These are phyloP conservation scores for Botrytis porri DNA, from an alignment of 2,329 filamentous ascomycete species.

Conservation along the genomic window DNA sequence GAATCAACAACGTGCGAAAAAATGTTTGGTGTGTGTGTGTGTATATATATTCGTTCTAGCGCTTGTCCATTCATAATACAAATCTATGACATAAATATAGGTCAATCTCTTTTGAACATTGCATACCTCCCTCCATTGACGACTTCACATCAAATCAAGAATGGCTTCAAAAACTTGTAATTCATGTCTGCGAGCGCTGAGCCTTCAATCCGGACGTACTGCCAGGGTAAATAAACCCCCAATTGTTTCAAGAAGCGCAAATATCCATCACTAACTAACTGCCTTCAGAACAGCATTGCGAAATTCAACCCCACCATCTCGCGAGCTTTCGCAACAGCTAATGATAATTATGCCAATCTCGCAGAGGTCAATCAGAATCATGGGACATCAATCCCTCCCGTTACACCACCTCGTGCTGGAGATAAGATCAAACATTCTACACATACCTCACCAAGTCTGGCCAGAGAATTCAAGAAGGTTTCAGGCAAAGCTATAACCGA, in stretches of 20 bases:
- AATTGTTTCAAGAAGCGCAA: background rate
- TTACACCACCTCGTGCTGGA: slow-evolving; percentile 22
- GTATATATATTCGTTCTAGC: background rate
- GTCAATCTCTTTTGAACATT: background rate
- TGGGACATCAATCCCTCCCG: slow-evolving; percentile 27
- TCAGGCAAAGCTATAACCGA: slow-evolving; percentile 44
- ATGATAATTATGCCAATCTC: slow-evolving; percentile 32
- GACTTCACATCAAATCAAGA: background rate
- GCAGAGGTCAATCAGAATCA: slow-evolving; percentile 25
- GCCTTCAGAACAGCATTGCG: slow-evolving; percentile 14
- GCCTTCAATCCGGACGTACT: slow-evolving; percentile 26
- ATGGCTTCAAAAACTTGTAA: slow-evolving; percentile 34
- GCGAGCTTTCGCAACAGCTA: slow-evolving; percentile 31
- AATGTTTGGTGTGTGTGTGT: background rate
- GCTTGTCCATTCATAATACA: background rate
- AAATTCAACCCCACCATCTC: background rate
- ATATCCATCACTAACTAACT: slow-evolving; percentile 21
- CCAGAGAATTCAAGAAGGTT: slow-evolving; percentile 21
- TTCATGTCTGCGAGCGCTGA: slow-evolving; percentile 34
- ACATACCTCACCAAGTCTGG: slow-evolving; percentile 17
- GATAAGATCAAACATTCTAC: slow-evolving; percentile 14
- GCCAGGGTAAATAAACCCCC: slow-evolving; percentile 22
- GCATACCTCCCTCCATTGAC: background rate
- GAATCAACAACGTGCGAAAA: background rate
- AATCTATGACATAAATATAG: background rate